Percentiles rank a stretch among this genome's conserved stretches.
phyloP scores from a whole-genome alignment of 176 grass and related monocot species.

The Carex scoparia region DNA sequence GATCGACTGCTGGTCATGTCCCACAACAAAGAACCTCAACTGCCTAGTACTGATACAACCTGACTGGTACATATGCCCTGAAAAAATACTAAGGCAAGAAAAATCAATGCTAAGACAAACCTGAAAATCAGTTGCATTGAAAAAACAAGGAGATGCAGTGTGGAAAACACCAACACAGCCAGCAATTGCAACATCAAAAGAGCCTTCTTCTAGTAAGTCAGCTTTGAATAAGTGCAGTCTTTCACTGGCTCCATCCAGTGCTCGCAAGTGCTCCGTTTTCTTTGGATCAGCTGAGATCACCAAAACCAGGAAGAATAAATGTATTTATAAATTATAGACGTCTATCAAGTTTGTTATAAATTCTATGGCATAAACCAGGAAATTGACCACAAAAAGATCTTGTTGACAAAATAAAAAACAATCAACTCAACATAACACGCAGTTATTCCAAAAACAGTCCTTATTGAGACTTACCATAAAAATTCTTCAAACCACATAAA shows the following conservation, averaged over 20 bases:
- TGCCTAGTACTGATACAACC: not conserved
- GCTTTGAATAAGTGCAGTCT: slow-evolving; percentile 61
- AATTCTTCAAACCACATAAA: no score
- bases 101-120: slow-evolving; percentile 5
- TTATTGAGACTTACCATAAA: no score
- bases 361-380: not conserved
- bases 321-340: not conserved
- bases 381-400: not conserved
- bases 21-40: not conserved
- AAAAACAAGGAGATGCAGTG: slow-evolving; percentile 39
- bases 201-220: slow-evolving; percentile 47
- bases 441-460: no score
- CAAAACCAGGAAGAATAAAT: slow-evolving; percentile 13
- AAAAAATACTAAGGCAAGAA: not conserved
- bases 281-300: slow-evolving; percentile 39
- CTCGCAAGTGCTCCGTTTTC: slow-evolving; percentile 44
- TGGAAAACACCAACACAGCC: slow-evolving; percentile 63
- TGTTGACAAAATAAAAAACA: not conserved
- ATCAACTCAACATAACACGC: not conserved
- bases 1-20: not conserved
- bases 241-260: slow-evolving; percentile 37
- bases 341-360: not conserved
- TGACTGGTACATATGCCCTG: not conserved
- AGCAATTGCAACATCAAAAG: slow-evolving; percentile 22
- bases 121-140: not conserved